A percentile compares a stretch with the other conserved stretches of the same genome.
These are phyloP conservation scores for Obelidium mucronatum DNA, from an alignment of 192 early-diverging fungal species.

Conservation along the genomic window DNA sequence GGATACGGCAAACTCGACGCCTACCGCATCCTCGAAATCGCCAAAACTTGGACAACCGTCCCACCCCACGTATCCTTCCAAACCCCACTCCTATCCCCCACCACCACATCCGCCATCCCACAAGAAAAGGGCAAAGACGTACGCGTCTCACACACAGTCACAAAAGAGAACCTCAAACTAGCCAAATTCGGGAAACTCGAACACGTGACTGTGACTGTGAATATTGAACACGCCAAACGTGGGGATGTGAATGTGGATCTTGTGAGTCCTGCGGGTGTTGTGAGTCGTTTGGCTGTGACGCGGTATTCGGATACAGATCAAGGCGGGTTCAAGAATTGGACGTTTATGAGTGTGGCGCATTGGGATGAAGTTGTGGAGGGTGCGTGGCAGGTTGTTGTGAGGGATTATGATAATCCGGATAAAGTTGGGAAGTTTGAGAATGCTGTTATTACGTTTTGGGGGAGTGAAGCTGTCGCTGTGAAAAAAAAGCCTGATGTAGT, in stretches of 20 bases:
- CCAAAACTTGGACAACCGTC: conserved; percentile 70
- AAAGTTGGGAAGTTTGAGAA: background rate
- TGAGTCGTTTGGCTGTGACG: conserved; percentile 69
- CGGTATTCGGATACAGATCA: conserved; percentile 70
- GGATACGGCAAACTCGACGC: conserved; percentile 93
- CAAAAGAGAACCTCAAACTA: background rate
- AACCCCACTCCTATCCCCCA: background rate
- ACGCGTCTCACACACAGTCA: background rate
- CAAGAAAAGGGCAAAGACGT: conserved; percentile 22
- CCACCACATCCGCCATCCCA: conserved; percentile 53
- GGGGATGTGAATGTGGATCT: conserved; percentile 88
- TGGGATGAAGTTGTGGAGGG: conserved; percentile 59
- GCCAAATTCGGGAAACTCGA: conserved; percentile 67
- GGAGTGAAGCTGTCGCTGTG: no score
- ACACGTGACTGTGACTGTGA: conserved; percentile 86
- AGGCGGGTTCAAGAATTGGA: conserved; percentile 84
- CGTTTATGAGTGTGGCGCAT: conserved; percentile 94
- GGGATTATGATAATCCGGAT: background rate
- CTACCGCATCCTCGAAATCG: conserved; percentile 76
- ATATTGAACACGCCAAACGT: conserved; percentile 78
- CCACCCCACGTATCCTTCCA: conserved; percentile 67
- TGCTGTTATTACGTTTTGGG: conserved; percentile 17
- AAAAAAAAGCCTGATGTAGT: no score
- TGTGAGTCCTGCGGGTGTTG: conserved; percentile 72
- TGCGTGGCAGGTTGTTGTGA: conserved; percentile 10